Evolutionary conservation across 2,329 filamentous ascomycete genomes (phyloP).

Genomic region (Neocatenulostroma microsporum): DNA sequence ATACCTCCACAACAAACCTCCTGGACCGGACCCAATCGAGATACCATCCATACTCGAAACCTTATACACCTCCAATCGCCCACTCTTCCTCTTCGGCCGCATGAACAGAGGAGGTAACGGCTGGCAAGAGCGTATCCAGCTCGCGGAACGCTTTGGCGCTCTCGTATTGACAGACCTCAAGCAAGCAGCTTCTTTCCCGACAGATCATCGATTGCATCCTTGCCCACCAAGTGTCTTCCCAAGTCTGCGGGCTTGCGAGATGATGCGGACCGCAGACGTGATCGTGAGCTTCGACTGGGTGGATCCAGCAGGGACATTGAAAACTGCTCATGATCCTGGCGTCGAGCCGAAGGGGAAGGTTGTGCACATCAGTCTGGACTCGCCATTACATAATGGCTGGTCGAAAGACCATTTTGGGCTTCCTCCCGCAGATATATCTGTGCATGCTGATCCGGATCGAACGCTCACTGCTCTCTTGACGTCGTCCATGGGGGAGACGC

Average conservation of each 20-base stretch:
- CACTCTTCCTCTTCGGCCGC: conserved; percentile 15
- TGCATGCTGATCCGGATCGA: conserved; percentile 13
- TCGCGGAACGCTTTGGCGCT: conserved; percentile 13
- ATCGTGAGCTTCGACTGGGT: conserved; percentile 17
- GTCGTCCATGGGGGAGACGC: conserved; percentile 2
- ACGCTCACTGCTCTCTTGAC: conserved; percentile 10
- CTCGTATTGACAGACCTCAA: conserved; percentile 16
- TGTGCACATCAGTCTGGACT: conserved; percentile 12
- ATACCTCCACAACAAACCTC: conserved; percentile 8
- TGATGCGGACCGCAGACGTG: conserved; percentile 13
- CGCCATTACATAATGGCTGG: conserved; percentile 16
- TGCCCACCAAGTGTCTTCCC: conserved; percentile 10
- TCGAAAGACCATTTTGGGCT: conserved; percentile 16
- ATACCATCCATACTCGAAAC: conserved; percentile 5
- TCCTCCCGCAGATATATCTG: conserved; percentile 11
- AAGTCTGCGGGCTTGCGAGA: conserved; percentile 6
- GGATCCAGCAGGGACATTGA: conserved; percentile 13
- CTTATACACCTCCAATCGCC: conserved; percentile 9
- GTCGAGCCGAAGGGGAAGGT: conserved; percentile 8
- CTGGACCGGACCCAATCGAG: conserved; percentile 9
- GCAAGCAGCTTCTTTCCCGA: conserved; percentile 13
- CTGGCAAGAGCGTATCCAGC: conserved; percentile 12
- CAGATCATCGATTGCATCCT: conserved; percentile 10
- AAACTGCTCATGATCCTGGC: conserved; percentile 7
- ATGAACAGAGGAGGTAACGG: conserved; percentile 2